Base-by-base conservation (phyloP, 2,329 filamentous ascomycete species). In the Curvularia verruculosa region DNA sequence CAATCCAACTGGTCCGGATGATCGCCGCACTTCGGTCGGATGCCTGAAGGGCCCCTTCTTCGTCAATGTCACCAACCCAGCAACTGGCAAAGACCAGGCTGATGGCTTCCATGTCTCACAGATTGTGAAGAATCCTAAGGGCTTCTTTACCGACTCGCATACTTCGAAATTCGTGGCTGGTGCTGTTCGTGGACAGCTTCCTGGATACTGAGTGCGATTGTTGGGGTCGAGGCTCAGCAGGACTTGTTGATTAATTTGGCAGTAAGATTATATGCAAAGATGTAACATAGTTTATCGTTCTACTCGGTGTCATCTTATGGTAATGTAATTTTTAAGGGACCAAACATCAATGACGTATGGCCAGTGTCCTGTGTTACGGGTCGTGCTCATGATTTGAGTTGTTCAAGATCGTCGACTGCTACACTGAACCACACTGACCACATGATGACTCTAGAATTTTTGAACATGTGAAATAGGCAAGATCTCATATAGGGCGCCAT, bases 61-160 rank as follows among this genome's bases (percentile, higher is more conserved):
- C 36, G 65, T 64, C 12, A 65, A 64, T 21, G 57, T 58, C 76
- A 46, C 81, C 7, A 76, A 78, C 48, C 50, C 52, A 41, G 46
- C 61, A 2, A 53, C 49, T 3, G 78, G 78, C 23, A 53, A 63
- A 5, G 82, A 83, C 59, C 79, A 79, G 15, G 81, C 78, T 15
- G 73, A 64, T 18, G 80, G 79, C 3, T 85, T 85, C 72, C 76
- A 75, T 19, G 78, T 86, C 39, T 65, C 66, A 37, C 72, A 82
- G 74, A 84, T 85, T 48, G 81, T 85, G 70, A 71, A 72, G 31
- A 79, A 84, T 65, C 83, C 83, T 0, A 58, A 62, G 5, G 75
- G 64, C 12, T 85, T 85, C 78, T 84, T 84, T 66, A 77, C 81
- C 36, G 84, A 85, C 64, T 75, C 80, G 1, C 83, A 85, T 72